Evolutionary conservation across 192 early-diverging fungal species (phyloP), one percentile per base, ranked within the genome.

Genomic region (Podila clonocystis): DNA sequence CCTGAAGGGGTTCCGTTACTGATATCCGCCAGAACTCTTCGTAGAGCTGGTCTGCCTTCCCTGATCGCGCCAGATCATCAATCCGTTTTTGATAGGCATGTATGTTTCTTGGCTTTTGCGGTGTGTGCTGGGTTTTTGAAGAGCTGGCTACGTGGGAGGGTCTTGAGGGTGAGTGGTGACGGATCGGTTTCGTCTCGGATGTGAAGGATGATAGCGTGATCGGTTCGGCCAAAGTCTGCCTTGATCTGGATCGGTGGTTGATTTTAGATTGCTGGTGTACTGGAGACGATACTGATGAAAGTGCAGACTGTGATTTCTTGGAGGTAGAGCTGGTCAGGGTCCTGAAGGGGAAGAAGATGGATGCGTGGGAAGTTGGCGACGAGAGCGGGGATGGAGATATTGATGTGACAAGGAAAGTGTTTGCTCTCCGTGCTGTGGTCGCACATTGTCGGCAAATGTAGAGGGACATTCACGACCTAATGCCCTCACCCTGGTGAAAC

Each of bases 381-480:
- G 26, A n/a, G 41, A 28, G 29, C 15, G 41, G 59, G n/a, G 8
- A 17, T n/a, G 30, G 22, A 1, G 20, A 9, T 3, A 36, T 17
- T 22, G 60, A 13, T 49, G 36, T n/a, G 24, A 50, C 29, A 12
- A 29, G 41, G 19, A 62, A 41, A 1, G 57, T 3, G 11, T 33
- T 66, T 22, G 28, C 66, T 80, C 45, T 33, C 31, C 29, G 71
- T 63, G 41, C 69, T 28, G 63, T 26, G 41, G 70, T 67, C 9
- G 65, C 66, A 68, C 77, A 80, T 26, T 65, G 70, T 6, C 77
- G 77, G 34, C 77, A 80, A n/a, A 80, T 73, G 33, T 73, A 80
- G 24, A 58, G n/a, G 29, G 71, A 73, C 77, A 80, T 80, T 45
- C 41, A 45, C 41, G 41, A 15, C 41, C 41, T 15, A 45, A 45